These are phyloP conservation scores for Xylaria sp. DNA, from an alignment of 2,329 filamentous ascomycete species.

Conservation along the genomic window DNA sequence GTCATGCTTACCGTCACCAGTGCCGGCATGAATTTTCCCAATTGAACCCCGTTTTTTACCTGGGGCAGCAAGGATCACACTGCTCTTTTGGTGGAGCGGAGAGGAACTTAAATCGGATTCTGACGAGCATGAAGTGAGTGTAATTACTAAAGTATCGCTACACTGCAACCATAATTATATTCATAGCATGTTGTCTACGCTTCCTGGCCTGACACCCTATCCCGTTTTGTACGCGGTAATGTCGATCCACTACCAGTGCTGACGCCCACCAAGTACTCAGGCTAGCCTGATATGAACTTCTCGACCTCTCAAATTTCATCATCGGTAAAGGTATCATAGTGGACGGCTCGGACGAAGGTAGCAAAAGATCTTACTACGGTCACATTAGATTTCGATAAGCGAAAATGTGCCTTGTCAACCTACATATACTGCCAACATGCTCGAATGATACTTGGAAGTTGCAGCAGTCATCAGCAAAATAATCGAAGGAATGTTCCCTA, in stretches of 20 bases:
- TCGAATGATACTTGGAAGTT: not conserved
- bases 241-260: slow-evolving; percentile 14
- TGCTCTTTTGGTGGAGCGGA: not conserved
- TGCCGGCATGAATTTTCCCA: slow-evolving; percentile 11
- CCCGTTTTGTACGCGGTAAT: slow-evolving; percentile 3
- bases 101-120: not conserved
- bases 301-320: not conserved
- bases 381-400: slow-evolving; percentile 6
- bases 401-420: not conserved
- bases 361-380: slow-evolving; percentile 2
- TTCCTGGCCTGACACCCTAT: not conserved
- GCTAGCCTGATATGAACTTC: not conserved
- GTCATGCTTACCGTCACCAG: slow-evolving; percentile 19
- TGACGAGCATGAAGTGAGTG: not conserved
- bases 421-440: not conserved
- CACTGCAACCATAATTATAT: slow-evolving; percentile 7
- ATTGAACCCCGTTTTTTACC: slow-evolving; percentile 5
- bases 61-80: slow-evolving; percentile 5
- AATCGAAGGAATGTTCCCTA: slow-evolving; percentile 3
- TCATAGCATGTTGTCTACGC: not conserved
- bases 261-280: not conserved
- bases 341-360: not conserved
- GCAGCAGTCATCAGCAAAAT: not conserved
- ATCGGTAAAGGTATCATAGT: not conserved
- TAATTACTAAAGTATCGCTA: slow-evolving; percentile 18